These are phyloP conservation scores for Sherardia arvensis DNA, from an alignment of 257 asterid species.

Conservation along the genomic window DNA sequence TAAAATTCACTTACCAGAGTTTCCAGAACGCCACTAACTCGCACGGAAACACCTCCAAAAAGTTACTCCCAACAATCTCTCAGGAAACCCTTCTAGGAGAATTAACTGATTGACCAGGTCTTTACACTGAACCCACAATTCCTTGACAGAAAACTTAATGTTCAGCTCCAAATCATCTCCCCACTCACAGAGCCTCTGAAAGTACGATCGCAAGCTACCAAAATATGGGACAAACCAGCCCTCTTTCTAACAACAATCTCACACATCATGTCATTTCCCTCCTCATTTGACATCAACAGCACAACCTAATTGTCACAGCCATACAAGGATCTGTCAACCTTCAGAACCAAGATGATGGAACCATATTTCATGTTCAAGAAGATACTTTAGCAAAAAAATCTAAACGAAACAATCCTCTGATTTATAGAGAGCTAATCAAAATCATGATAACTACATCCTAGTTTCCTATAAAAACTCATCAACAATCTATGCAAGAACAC, in stretches of 20 bases:
- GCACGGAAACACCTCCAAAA: slow-evolving; percentile 87
- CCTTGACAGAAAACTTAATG: slow-evolving; percentile 17
- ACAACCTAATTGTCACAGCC: no score
- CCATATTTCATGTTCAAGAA: no score
- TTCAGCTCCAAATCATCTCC: slow-evolving; percentile 20
- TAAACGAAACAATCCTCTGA: neutral
- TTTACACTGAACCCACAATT: slow-evolving; percentile 58
- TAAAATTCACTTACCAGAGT: slow-evolving; percentile 53
- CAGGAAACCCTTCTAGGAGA: slow-evolving; percentile 82
- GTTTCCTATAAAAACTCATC: slow-evolving; percentile 60
- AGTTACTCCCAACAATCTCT: no score
- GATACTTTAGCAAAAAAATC: no score
- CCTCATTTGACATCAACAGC: neutral
- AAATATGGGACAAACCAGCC: slow-evolving; percentile 58
- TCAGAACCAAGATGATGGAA: no score
- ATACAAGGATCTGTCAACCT: no score
- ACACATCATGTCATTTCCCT: no score
- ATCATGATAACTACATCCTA: slow-evolving; percentile 15
- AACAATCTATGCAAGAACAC: slow-evolving; percentile 45
- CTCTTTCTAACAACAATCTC: slow-evolving; percentile 70
- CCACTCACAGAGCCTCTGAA: slow-evolving; percentile 16
- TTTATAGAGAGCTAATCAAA: neutral
- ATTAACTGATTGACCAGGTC: slow-evolving; percentile 39
- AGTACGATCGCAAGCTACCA: no score
- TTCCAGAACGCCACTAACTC: slow-evolving; percentile 87